Conservation (phyloP, 768 basidiomycete species). For the Tylopilus sp. region DNA sequence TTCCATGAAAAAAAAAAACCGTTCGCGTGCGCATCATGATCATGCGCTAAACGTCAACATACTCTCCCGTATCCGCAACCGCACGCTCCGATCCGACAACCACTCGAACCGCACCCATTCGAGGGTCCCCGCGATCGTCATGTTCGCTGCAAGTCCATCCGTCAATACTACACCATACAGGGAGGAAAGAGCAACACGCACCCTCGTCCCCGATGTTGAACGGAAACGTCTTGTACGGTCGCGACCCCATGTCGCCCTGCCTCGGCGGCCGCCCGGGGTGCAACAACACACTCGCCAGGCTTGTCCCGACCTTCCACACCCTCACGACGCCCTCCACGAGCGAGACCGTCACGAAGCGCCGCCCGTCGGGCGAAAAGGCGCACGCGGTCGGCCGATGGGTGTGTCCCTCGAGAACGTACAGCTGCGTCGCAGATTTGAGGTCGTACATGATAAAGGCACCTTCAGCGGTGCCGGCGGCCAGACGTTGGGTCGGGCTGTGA, state of each 20-base stretch:
- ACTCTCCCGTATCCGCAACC: constrained; percentile 77
- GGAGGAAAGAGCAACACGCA: too few relatives aligned
- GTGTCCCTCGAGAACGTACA: constrained; percentile 95
- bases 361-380: constrained; percentile 91
- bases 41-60: constrained; percentile 83
- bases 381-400: constrained; percentile 76
- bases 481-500: constrained; percentile 78
- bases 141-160: constrained; percentile 36
- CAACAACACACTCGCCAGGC: constrained; percentile 79
- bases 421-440: constrained; percentile 88
- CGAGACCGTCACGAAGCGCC: constrained; percentile 82
- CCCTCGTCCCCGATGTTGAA: constrained; percentile 87
- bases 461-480: constrained; percentile 92
- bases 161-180: not conserved
- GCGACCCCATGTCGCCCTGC: constrained; percentile 77
- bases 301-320: constrained; percentile 95
- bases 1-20: too few relatives aligned
- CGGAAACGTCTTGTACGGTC: constrained; percentile 83
- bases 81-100: constrained; percentile 79
- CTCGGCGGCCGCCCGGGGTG: constrained; percentile 87
- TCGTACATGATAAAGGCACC: constrained; percentile 96
- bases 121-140: constrained; percentile 61
- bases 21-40: too few relatives aligned
- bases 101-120: constrained; percentile 81
- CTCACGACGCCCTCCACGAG: constrained; percentile 80